These are phyloP conservation scores for Gastrolobium villosum DNA, from an alignment of 306 rosid genomes.

Conservation along the genomic window DNA sequence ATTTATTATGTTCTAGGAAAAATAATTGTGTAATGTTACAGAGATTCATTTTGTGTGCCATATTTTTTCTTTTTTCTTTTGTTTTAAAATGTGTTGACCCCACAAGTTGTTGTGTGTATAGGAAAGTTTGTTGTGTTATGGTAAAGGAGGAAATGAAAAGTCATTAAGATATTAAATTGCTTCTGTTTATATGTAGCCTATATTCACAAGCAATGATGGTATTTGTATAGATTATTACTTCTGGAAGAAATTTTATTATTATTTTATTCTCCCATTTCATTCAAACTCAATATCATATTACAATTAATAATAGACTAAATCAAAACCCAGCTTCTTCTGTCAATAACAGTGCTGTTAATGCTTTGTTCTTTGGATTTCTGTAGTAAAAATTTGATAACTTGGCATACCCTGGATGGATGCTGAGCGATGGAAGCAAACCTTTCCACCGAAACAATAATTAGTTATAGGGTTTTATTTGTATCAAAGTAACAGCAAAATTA, in stretches of 20 bases:
- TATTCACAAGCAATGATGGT: not conserved
- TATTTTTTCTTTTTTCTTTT: no score
- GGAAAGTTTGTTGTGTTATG: no score
- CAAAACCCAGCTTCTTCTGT: not conserved
- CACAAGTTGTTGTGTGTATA: no score
- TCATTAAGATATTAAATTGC: not conserved
- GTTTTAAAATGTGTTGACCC: no score
- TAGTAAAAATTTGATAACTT: not conserved
- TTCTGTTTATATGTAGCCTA: not conserved
- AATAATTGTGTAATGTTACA: no score
- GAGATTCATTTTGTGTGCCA: no score
- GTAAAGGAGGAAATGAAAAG: no score
- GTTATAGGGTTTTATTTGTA: no score
- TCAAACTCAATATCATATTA: slow-evolving; percentile 13
- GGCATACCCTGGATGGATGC: not conserved
- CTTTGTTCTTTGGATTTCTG: not conserved
- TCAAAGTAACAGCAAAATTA: no score
- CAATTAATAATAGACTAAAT: not conserved
- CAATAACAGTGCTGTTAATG: not conserved
- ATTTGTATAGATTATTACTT: not conserved
- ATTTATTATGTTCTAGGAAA: no score
- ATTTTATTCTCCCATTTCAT: not conserved
- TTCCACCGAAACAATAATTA: not conserved
- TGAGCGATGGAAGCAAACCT: not conserved
- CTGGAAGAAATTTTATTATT: not conserved